Evolutionary conservation across 176 grass and related monocot genomes (phyloP), one percentile per base, ranked within the genome.

Genomic region (Ensete ventricosum): DNA sequence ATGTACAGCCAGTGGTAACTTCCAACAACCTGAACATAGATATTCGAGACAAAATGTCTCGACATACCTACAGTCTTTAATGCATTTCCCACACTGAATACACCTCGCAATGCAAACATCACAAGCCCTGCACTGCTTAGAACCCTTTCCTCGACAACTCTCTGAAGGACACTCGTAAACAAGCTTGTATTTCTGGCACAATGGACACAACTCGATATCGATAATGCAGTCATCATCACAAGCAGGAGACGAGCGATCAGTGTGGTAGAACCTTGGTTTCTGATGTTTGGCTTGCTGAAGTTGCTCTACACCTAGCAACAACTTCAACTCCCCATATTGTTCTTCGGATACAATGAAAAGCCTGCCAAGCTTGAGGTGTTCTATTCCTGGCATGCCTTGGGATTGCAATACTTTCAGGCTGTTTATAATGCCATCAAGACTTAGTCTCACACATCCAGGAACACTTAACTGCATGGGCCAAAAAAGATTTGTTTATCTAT

Each of bases 141-240:
- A 19, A 77, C 22, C 78, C 9, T 80, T 67, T 49, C 53, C 62
- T 50, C 65, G 77, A 78, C 90, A 98, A 34, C 52, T 85, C 50
- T 87, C 88, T 48, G 71, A 57, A 59, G 93, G 85, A 58, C 95
- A 98, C 57, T 93, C 86, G 50, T 85, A 98, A 71, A 98, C 90
- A 83, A 89, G 84, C 75, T 82, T 90, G 63, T 82, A 89, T 16
- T 88, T 98, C 20, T 81, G 55, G 55, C 95, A 98, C 14, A 52
- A 55, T 24, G 88, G 95, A 49, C 95, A 98, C 52, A 73, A 78
- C 75, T 98, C 88, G 82, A 93, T 91, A 83, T 98, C 94, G 74
- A 98, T 77, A 64, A 69, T 67, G 76, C 75, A 81, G 55, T 84
- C 76, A 70, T 88, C 88, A 75, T 75, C 76, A 75, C 80, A 97